Percentiles rank a stretch among this genome's conserved stretches.
Evolutionary conservation across 768 basidiomycete species (phyloP).

Genomic region (Termitomyces sp.): DNA sequence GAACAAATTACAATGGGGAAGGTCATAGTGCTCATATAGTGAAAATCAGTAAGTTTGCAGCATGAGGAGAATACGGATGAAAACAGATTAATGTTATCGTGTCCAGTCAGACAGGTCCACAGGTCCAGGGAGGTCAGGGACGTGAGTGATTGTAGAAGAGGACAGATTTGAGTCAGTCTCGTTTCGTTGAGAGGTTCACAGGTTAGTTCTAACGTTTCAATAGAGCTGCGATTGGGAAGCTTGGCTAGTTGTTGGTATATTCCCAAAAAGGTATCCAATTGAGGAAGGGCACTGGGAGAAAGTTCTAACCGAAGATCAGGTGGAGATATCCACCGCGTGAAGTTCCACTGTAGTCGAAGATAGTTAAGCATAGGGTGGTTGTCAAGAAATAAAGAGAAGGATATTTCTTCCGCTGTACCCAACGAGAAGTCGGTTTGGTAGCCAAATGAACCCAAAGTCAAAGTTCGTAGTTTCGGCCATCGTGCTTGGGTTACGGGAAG

Average conservation of each 20-base stretch:
- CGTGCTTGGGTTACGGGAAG: constrained; percentile 30
- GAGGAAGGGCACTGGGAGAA: constrained; percentile 22
- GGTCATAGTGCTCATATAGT: constrained; percentile 46
- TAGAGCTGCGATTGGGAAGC: constrained; percentile 26
- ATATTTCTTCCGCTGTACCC: constrained; percentile 23
- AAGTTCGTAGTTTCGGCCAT: constrained; percentile 35
- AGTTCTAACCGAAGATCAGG: constrained; percentile 29
- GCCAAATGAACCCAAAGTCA: constrained; percentile 46
- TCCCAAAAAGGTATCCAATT: constrained; percentile 37
- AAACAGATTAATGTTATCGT: constrained; percentile 30
- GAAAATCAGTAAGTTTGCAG: constrained; percentile 38
- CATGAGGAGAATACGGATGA: constrained; percentile 27
- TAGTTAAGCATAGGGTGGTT: constrained; percentile 32
- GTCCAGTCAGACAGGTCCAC: constrained; percentile 37
- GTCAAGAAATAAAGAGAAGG: constrained; percentile 32
- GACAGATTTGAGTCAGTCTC: constrained; percentile 26
- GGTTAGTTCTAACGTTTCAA: constrained; percentile 41
- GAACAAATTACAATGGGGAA: constrained; percentile 31
- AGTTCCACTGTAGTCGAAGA: constrained; percentile 45
- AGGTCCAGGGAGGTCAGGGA: constrained; percentile 37
- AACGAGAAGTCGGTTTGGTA: constrained; percentile 40
- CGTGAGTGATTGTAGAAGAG: constrained; percentile 28
- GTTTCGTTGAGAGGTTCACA: constrained; percentile 42
- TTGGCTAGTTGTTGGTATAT: constrained; percentile 41
- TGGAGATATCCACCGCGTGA: constrained; percentile 45